Evolutionary conservation across 139 green algal genomes (phyloP), one percentile per base, ranked within the genome.

Genomic region (Spirogloea muscicola): DNA sequence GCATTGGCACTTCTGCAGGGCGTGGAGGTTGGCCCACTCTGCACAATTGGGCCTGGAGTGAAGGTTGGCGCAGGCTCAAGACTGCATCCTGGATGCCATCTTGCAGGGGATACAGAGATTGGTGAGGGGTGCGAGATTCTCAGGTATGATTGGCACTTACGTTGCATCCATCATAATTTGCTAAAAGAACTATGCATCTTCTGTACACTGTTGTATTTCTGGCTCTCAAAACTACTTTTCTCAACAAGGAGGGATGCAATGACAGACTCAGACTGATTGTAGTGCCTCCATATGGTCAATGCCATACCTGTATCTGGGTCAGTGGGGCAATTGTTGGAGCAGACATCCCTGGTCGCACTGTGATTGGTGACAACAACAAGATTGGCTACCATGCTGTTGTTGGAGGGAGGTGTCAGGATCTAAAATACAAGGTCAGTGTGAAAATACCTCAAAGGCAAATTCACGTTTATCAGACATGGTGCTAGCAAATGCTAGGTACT

Each of bases 381-480:
- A 84, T 85, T 48, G 79, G 79, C 18, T 27, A 77, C 29, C 68
- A 86, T 27, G 79, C 79, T 7, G 51, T 82, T 3, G 79, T 85
- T n/a, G 79, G 79, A 48, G 33, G 75, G 37, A 59, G 39, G 36
- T 85, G 79, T 39, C 79, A 85, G 36, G 79, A 85, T 52, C 48
- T 85, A 21, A 85, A 85, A 70, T 85, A 85, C 46, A 76, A 82
- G 57, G 73, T 70, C 10, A 3, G 40, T 0, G 31, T 3, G n/a
- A n/a, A n/a, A n/a, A n/a, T n/a, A n/a, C n/a, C n/a, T n/a, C n/a
- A n/a, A n/a, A n/a, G n/a, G n/a, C n/a, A n/a, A n/a, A n/a, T n/a
- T n/a, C n/a, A n/a, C n/a, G n/a, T n/a, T n/a, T n/a, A n/a, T n/a
- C n/a, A n/a, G n/a, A n/a, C n/a, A n/a, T n/a, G n/a, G n/a, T n/a